phyloP scores from a whole-genome alignment of 2,329 filamentous ascomycete genomes.

The Kalaharituber pfeilii region DNA sequence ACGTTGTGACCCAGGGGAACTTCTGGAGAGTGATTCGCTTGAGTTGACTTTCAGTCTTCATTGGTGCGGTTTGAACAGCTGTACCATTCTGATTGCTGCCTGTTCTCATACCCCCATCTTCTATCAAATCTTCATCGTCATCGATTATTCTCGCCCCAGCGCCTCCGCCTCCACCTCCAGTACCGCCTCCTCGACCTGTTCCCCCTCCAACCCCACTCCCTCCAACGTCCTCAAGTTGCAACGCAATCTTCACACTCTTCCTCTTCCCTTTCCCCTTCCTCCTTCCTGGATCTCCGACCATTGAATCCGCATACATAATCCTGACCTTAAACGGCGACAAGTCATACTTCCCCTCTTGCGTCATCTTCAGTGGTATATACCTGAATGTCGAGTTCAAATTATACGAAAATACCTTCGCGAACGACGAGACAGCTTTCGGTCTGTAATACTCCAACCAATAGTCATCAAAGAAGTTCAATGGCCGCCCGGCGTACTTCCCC shows the following conservation, averaged over 20 bases:
- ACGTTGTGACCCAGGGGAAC: not conserved
- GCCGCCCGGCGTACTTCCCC: constrained; percentile 28
- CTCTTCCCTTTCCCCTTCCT: not conserved
- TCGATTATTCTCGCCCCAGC: not conserved
- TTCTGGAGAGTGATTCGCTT: not conserved
- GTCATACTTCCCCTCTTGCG: constrained; percentile 58
- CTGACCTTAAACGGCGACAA: constrained; percentile 77
- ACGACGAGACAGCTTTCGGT: constrained; percentile 69
- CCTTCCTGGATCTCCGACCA: not conserved
- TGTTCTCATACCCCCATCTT: not conserved
- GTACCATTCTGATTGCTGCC: no score
- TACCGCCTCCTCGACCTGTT: not conserved
- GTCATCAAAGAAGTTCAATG: constrained; percentile 57
- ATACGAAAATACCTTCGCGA: constrained; percentile 81
- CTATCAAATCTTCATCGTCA: not conserved
- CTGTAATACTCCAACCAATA: constrained; percentile 98
- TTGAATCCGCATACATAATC: constrained; percentile 22
- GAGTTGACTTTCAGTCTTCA: not conserved
- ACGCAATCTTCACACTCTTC: not conserved
- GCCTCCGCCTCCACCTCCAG: not conserved
- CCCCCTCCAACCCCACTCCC: not conserved
- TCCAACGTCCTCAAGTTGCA: not conserved
- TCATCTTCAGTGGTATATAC: constrained; percentile 48
- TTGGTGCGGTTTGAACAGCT: no score
- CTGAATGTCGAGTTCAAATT: constrained; percentile 80